These are phyloP conservation scores for Gossypium bickii DNA, from an alignment of 345 rosid genomes.

Conservation along the genomic window DNA sequence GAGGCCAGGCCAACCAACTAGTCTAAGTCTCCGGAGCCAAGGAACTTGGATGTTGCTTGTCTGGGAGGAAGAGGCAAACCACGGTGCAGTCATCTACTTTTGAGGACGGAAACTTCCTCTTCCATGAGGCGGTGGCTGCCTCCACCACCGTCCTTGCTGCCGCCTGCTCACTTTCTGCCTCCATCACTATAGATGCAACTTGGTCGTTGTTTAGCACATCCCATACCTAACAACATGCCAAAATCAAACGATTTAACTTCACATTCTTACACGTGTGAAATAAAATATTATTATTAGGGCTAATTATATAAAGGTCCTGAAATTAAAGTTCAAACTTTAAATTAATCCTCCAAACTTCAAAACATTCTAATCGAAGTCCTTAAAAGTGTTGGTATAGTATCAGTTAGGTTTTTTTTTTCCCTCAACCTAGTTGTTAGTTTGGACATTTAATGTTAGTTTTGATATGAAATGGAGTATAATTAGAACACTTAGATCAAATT, in stretches of 20 bases:
- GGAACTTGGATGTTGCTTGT: slow-evolving; percentile 12
- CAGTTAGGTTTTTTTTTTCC: too few species aligned
- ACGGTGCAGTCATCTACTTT: slow-evolving; percentile 66
- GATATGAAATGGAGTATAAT: too few species aligned
- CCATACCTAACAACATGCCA: slow-evolving; percentile 43
- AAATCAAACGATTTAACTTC: background rate
- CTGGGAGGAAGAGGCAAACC: slow-evolving; percentile 51
- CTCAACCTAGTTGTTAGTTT: too few species aligned
- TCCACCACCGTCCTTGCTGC: slow-evolving; percentile 64
- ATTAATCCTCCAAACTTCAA: background rate
- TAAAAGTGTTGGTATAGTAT: too few species aligned
- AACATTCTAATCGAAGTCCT: background rate
- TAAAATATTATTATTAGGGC: too few species aligned
- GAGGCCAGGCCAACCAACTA: background rate
- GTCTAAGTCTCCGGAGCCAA: background rate
- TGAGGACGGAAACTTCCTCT: slow-evolving; percentile 46
- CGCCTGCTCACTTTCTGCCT: slow-evolving; percentile 31
- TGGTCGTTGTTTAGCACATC: slow-evolving; percentile 73
- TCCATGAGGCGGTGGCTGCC: slow-evolving; percentile 61
- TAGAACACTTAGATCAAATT: too few species aligned
- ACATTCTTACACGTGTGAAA: background rate
- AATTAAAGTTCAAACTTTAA: background rate
- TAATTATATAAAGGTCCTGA: too few species aligned
- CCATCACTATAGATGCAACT: slow-evolving; percentile 47
- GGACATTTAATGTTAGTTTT: too few species aligned